Evolutionary conservation across 179 eudicot species (phyloP).

Genomic region (Sideroxylon spinosum): DNA sequence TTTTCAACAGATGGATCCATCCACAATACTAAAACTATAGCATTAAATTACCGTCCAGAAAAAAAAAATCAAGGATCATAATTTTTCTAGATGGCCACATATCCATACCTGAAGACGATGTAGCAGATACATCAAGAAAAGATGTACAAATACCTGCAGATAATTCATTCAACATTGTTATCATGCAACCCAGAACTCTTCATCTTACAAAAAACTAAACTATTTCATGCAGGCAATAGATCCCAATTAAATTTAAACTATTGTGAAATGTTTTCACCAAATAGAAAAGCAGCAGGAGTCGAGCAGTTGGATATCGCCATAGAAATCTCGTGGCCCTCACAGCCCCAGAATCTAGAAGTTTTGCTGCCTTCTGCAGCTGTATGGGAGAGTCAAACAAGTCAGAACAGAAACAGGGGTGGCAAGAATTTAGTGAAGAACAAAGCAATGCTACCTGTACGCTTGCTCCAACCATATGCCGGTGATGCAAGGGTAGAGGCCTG

Average conservation of each 20-base stretch:
- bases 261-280: conserved; percentile 41
- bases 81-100: background rate
- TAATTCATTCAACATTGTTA: conserved; percentile 13
- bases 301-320: conserved; percentile 96
- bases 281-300: conserved; percentile 73
- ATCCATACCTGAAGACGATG: conserved; percentile 90
- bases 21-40: background rate
- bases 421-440: background rate
- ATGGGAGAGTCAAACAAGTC: conserved; percentile 14
- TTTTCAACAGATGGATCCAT: background rate
- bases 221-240: background rate
- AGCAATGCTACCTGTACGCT: conserved; percentile 66
- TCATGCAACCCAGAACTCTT: conserved; percentile 18
- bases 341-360: conserved; percentile 85
- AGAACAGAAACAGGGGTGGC: background rate
- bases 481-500: conserved; percentile 95
- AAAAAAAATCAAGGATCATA: background rate
- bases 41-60: background rate
- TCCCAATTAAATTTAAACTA: background rate
- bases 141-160: conserved; percentile 87
- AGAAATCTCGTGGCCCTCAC: conserved; percentile 93
- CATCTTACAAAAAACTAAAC: background rate
- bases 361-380: conserved; percentile 94
- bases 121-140: conserved; percentile 93
- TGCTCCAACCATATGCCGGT: conserved; percentile 90